phyloP scores from a whole-genome alignment of 495 filamentous ascomycete species.

The Trichoderma virens region DNA sequence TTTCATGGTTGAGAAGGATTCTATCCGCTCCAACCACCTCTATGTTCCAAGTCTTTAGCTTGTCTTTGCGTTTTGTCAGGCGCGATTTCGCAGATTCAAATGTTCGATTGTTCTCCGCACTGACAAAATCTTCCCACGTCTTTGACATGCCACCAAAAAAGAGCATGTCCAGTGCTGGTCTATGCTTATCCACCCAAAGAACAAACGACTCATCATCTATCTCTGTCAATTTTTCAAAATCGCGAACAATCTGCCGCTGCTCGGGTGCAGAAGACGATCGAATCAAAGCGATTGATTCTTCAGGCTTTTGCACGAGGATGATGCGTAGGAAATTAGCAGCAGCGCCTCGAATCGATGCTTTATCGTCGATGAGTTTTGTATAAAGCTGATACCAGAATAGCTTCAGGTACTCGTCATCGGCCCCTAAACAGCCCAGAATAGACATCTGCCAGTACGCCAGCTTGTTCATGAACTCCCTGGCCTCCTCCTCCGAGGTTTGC shows the following conservation, averaged over 20 bases:
- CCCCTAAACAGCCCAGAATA: constrained; percentile 65
- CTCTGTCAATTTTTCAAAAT: constrained; percentile 77
- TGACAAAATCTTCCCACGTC: constrained; percentile 78
- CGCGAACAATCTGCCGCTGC: constrained; percentile 62
- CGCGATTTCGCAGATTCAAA: constrained; percentile 62
- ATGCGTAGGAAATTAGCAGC: constrained; percentile 84
- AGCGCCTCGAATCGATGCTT: constrained; percentile 58
- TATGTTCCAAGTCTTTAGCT: constrained; percentile 65
- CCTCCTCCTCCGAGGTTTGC: constrained; percentile 46
- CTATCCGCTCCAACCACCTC: constrained; percentile 62
- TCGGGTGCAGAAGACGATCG: constrained; percentile 57
- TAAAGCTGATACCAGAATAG: constrained; percentile 89
- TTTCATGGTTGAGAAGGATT: constrained; percentile 67
- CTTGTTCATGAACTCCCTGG: constrained; percentile 65
- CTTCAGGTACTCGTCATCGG: constrained; percentile 67
- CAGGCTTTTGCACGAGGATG: constrained; percentile 84
- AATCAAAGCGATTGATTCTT: constrained; percentile 68
- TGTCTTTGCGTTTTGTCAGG: constrained; percentile 68
- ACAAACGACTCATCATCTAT: constrained; percentile 83
- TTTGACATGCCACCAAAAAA: constrained; percentile 74
- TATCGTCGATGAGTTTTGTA: constrained; percentile 61
- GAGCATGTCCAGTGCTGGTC: constrained; percentile 68
- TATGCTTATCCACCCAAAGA: constrained; percentile 76
- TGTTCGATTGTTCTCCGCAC: constrained; percentile 66
- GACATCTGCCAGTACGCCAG: constrained; percentile 94